These are phyloP conservation scores for Fagus sylvatica DNA, from an alignment of 306 rosid species.

Conservation along the genomic window DNA sequence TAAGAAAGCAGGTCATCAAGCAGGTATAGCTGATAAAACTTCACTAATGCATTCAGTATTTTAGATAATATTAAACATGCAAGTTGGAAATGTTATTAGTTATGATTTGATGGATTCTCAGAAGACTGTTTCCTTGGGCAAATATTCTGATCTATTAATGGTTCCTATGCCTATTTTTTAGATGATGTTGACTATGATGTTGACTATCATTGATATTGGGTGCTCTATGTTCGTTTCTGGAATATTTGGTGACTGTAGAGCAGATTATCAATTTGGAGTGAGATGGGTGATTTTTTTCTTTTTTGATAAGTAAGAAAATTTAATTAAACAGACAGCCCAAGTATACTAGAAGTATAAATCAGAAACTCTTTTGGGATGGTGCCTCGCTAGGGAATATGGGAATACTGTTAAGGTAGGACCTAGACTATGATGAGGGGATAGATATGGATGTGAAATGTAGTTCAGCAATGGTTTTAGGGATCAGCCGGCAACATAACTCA, in stretches of 20 bases:
- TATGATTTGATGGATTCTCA: not conserved
- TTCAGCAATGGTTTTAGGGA: no score
- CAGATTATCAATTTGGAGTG: not conserved
- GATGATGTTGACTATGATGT: not conserved
- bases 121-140: not conserved
- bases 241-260: not conserved
- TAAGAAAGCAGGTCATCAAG: slow-evolving; percentile 82
- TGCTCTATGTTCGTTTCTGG: not conserved
- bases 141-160: not conserved
- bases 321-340: no score
- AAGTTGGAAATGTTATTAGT: not conserved
- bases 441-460: no score
- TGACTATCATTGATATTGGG: not conserved
- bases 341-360: no score
- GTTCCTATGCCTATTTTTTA: not conserved
- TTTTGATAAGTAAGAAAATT: no score
- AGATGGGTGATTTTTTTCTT: not conserved
- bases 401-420: no score
- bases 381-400: no score
- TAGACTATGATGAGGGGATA: no score
- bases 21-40: slow-evolving; percentile 56
- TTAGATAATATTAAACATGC: slow-evolving; percentile 2
- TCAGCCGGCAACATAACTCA: no score
- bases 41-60: slow-evolving; percentile 20
- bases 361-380: no score